These are phyloP conservation scores for Exsudoporus frostii DNA, from an alignment of 768 basidiomycete species.

Conservation along the genomic window DNA sequence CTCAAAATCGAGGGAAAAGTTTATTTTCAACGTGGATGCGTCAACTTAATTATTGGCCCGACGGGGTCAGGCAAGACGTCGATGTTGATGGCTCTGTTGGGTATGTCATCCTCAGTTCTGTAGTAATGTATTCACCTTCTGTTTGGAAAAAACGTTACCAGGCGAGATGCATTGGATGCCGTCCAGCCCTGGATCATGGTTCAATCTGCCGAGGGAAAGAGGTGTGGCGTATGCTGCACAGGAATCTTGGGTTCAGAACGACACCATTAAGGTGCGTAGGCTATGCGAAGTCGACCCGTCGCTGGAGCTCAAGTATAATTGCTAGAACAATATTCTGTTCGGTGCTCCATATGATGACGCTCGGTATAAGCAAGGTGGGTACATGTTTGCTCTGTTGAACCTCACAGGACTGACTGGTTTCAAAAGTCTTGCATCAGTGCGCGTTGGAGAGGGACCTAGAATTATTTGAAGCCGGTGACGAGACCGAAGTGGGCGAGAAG, in stretches of 20 bases:
- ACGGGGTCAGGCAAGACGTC: constrained; percentile 3
- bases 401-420: not conserved
- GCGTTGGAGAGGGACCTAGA: not conserved
- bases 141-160: not conserved
- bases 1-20: not conserved
- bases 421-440: not conserved
- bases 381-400: not conserved
- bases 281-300: not conserved
- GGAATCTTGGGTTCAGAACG: constrained; percentile 3
- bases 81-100: constrained; percentile 1
- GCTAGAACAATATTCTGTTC: constrained; percentile 1
- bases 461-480: not conserved
- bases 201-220: not conserved
- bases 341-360: not conserved
- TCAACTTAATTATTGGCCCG: constrained; percentile 2
- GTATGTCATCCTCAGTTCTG: not conserved
- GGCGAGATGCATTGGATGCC: constrained; percentile 6
- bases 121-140: not conserved
- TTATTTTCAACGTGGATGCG: not conserved
- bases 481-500: constrained; percentile 1
- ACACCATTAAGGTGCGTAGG: not conserved
- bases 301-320: not conserved
- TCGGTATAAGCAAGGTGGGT: constrained; percentile 1
- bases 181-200: not conserved
- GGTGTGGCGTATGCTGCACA: constrained; percentile 2